A percentile compares a stretch with the other conserved stretches of the same genome.
Evolutionary conservation across 306 rosid genomes (phyloP).

Genomic region (Citrullus amarus): DNA sequence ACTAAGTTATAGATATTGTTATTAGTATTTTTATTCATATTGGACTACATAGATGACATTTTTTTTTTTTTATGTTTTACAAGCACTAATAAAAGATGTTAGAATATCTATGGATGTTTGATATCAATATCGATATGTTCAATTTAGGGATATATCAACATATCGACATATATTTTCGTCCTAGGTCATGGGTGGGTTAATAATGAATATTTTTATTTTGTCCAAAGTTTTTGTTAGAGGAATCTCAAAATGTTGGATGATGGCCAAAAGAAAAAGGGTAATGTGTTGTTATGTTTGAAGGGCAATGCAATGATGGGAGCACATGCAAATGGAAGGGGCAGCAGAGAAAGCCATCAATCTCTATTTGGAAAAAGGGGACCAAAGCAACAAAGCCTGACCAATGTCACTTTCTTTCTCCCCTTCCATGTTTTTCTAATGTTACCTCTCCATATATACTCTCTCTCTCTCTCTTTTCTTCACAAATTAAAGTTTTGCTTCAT

Average conservation of each 20-base stretch:
- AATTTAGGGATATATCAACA: too few species aligned
- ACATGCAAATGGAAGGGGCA: constrained; percentile 18
- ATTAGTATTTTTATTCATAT: too few species aligned
- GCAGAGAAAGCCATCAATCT: constrained; percentile 18
- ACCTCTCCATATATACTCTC: background rate
- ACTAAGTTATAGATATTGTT: too few species aligned
- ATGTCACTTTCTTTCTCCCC: constrained; percentile 8
- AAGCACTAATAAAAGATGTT: too few species aligned
- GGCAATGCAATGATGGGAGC: constrained; percentile 3
- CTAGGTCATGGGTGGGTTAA: too few species aligned
- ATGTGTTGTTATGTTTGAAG: background rate
- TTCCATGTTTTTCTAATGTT: background rate
- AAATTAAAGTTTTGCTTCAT: background rate
- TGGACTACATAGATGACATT: too few species aligned
- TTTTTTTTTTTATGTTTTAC: too few species aligned
- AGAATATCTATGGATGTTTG: too few species aligned
- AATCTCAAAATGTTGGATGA: background rate
- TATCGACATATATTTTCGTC: too few species aligned
- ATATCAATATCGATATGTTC: too few species aligned
- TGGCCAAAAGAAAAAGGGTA: background rate
- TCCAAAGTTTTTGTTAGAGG: background rate
- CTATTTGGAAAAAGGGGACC: constrained; percentile 20
- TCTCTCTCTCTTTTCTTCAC: background rate
- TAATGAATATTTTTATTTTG: background rate
- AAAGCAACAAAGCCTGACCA: constrained; percentile 14